phyloP scores from a whole-genome alignment of 345 rosid species.

The Aurinia saxatilis region DNA sequence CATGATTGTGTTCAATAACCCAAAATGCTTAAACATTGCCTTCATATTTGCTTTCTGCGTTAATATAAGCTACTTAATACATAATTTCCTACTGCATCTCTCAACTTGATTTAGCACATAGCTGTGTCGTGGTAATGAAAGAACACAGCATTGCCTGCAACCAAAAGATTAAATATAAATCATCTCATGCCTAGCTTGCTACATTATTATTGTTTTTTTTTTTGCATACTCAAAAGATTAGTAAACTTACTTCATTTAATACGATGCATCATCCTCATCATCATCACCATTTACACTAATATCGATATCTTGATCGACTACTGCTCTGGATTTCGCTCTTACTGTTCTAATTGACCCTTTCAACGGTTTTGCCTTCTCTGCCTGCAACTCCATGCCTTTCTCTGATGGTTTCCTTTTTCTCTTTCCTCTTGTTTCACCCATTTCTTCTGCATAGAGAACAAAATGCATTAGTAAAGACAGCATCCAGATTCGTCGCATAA shows the following conservation, averaged over 20 bases:
- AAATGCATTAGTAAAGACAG: conserved; percentile 20
- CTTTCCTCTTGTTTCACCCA: conserved; percentile 62
- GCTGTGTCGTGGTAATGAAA: not conserved
- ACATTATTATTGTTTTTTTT: not conserved
- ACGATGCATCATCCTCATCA: conserved; percentile 34
- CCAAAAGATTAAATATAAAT: not conserved
- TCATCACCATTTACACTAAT: conserved; percentile 48
- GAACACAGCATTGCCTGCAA: conserved; percentile 10
- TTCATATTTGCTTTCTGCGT: not conserved
- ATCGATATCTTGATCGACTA: conserved; percentile 42
- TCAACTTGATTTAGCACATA: not conserved
- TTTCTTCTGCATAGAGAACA: conserved; percentile 47
- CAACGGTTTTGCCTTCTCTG: conserved; percentile 76
- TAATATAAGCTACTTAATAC: conserved; percentile 2
- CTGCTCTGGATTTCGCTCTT: conserved; percentile 49
- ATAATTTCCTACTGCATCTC: not conserved
- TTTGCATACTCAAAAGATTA: not conserved
- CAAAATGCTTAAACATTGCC: not conserved
- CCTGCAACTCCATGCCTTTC: conserved; percentile 93
- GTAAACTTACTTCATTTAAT: conserved; percentile 2
- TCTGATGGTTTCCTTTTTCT: conserved; percentile 90
- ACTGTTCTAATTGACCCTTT: conserved; percentile 54
- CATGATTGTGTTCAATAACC: not conserved
- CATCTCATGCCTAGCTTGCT: not conserved
- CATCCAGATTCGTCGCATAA: not conserved